These are phyloP conservation scores for Globisporangium nunn DNA, from an alignment of 352 stramenopile species.

Conservation along the genomic window DNA sequence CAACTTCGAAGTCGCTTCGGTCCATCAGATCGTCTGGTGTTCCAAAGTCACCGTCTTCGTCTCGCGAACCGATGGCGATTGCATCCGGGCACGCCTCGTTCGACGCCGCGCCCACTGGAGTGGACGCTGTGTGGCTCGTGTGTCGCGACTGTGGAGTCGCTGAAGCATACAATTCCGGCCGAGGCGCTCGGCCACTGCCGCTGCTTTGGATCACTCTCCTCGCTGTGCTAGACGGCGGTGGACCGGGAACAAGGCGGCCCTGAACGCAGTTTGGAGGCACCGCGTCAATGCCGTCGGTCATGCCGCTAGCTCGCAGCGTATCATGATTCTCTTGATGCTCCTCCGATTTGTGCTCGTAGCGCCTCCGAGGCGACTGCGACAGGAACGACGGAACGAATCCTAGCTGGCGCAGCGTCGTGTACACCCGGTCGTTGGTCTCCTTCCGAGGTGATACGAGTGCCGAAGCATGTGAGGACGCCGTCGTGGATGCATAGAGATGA, in stretches of 20 bases:
- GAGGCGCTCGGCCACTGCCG: conserved; percentile 7
- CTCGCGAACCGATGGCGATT: too few relatives aligned
- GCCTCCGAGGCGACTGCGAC: conserved; percentile 2
- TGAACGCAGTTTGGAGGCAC: conserved; percentile 24
- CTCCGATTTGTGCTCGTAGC: neutral
- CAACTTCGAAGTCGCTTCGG: neutral
- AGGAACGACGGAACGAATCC: conserved; percentile 26
- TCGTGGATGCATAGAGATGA: neutral
- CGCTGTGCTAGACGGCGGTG: conserved; percentile 9
- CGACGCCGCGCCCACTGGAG: too few relatives aligned
- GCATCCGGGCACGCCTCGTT: neutral
- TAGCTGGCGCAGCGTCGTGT: conserved; percentile 31
- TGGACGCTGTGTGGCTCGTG: neutral
- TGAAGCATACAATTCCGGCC: conserved; percentile 13
- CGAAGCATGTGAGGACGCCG: neutral
- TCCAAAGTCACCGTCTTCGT: neutral
- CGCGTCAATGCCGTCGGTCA: neutral
- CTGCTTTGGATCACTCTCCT: conserved; percentile 1
- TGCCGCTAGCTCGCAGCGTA: neutral
- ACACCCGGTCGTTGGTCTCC: conserved; percentile 18
- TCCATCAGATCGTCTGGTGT: neutral
- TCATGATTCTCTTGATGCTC: neutral
- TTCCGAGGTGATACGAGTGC: conserved; percentile 3
- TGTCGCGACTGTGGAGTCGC: neutral
- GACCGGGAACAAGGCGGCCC: conserved; percentile 28